Conservation (phyloP, 140 eudicot genomes). For the Oenanthe javanica region DNA sequence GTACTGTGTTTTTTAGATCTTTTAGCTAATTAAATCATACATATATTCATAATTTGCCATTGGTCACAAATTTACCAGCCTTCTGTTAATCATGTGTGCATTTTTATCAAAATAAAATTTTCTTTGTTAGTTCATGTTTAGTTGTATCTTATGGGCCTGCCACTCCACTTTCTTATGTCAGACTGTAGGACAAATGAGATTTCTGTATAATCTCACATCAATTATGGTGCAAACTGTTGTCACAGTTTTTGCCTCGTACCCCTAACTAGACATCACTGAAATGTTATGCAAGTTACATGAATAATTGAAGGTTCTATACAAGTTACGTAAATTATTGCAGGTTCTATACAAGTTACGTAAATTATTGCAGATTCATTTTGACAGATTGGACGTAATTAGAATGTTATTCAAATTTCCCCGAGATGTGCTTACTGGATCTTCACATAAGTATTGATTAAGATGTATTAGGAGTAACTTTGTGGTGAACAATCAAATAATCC, state of each 20-base stretch:
- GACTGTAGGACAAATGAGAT: background rate
- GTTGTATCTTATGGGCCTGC: background rate
- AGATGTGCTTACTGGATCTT: background rate
- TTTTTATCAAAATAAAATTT: background rate
- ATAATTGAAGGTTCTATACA: too few relatives aligned
- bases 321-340: too few relatives aligned
- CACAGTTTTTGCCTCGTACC: background rate
- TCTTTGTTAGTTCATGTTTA: background rate
- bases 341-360: too few relatives aligned
- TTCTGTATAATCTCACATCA: background rate
- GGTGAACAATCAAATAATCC: background rate
- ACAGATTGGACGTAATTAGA: background rate
- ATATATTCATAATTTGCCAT: background rate
- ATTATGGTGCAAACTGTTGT: background rate
- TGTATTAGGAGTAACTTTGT: background rate
- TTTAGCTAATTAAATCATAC: background rate
- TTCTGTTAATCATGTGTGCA: background rate
- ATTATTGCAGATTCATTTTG: too few relatives aligned
- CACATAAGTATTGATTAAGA: background rate
- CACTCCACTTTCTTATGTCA: background rate
- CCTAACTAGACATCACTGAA: background rate
- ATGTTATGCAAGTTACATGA: background rate
- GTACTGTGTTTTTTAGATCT: background rate
- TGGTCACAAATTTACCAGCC: background rate
- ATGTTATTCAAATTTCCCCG: background rate